Evolutionary conservation across 805 yeast species (phyloP).

Genomic region (Spathaspora passalidarum): DNA sequence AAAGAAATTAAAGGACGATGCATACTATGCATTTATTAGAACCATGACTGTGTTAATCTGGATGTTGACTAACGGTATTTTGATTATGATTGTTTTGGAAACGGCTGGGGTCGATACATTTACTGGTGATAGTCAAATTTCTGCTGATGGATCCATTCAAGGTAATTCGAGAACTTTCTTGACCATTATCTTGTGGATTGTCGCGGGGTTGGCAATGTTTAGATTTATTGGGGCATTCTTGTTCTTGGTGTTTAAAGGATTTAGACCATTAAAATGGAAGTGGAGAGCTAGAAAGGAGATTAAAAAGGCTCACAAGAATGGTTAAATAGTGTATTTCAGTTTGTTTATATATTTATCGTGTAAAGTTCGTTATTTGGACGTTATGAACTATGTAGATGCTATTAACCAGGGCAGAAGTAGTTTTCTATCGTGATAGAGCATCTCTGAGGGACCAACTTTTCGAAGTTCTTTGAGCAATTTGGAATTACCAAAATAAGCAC

Average conservation of each 20-base stretch:
- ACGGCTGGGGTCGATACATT: conserved; percentile 68
- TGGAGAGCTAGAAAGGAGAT: conserved; percentile 18
- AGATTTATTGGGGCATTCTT: conserved; percentile 72
- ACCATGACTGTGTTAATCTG: conserved; percentile 86
- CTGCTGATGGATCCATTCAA: conserved; percentile 25
- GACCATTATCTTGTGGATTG: conserved; percentile 87
- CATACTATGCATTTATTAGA: conserved; percentile 87
- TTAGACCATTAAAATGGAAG: conserved; percentile 42
- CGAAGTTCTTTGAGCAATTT: too few relatives aligned
- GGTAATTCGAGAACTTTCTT: conserved; percentile 64
- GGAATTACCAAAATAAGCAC: too few relatives aligned
- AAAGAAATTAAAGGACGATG: conserved; percentile 38
- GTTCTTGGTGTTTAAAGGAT: conserved; percentile 45
- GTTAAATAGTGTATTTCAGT: neutral
- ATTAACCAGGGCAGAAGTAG: neutral
- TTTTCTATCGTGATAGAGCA: too few relatives aligned
- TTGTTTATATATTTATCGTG: neutral
- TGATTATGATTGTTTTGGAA: conserved; percentile 79
- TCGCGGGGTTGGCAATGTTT: conserved; percentile 84
- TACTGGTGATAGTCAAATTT: conserved; percentile 27
- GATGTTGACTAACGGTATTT: conserved; percentile 81
- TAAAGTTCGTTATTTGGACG: neutral
- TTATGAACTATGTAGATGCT: too few relatives aligned
- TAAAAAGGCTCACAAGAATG: conserved; percentile 4
- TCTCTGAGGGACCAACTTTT: too few relatives aligned